Conservation (phyloP, 2,329 filamentous ascomycete species). For the Venturia aucupariae region DNA sequence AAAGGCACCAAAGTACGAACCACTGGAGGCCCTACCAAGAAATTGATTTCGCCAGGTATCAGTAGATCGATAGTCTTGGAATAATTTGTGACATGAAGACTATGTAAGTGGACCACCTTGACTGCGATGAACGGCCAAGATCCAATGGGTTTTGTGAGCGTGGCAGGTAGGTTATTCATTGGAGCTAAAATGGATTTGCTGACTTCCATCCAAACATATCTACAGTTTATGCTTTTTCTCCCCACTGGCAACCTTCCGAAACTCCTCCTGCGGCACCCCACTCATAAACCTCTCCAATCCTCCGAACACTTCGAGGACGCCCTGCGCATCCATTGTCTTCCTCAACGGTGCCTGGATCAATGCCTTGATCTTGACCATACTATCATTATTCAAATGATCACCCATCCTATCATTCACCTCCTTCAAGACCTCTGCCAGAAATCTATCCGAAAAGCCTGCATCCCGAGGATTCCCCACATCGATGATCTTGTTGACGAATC, state of each 20-base stretch:
- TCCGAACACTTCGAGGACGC: conserved; percentile 74
- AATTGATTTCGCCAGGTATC: background rate
- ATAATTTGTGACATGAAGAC: background rate
- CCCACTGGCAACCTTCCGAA: conserved; percentile 71
- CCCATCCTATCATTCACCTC: conserved; percentile 79
- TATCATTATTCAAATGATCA: conserved; percentile 68
- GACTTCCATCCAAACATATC: background rate
- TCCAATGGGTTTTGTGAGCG: no score
- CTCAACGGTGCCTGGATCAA: conserved; percentile 66
- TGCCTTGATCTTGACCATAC: conserved; percentile 74
- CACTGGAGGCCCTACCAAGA: background rate
- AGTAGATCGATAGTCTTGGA: background rate
- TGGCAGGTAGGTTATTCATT: no score
- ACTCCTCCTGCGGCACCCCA: conserved; percentile 82
- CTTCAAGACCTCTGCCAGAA: conserved; percentile 59
- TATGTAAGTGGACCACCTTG: background rate
- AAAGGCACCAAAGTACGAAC: background rate
- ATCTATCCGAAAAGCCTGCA: conserved; percentile 54
- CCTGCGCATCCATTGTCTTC: conserved; percentile 65
- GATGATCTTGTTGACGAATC: conserved; percentile 83
- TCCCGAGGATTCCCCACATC: conserved; percentile 46
- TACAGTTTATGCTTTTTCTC: conserved; percentile 93
- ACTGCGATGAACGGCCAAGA: no score
- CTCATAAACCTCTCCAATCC: conserved; percentile 72
- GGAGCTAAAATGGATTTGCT: no score